Evolutionary conservation across 345 rosid genomes (phyloP).

Genomic region (Sisymbrium altissimum): DNA sequence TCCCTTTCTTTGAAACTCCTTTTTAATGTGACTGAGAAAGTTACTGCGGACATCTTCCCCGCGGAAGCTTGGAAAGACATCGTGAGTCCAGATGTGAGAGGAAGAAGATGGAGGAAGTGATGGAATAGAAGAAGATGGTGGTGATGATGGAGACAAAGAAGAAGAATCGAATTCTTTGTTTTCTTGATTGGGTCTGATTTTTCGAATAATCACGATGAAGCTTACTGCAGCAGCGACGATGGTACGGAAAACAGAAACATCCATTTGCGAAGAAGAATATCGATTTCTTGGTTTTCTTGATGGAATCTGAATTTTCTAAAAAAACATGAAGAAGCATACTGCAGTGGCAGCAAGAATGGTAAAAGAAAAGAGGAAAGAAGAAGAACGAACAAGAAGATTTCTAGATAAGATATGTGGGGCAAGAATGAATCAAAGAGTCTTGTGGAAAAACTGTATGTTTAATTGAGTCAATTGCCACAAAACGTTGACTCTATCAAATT

Average conservation of each 20-base stretch:
- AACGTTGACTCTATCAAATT: neutral
- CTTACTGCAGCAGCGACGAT: too few relatives aligned
- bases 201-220: too few relatives aligned
- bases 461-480: neutral
- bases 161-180: too few relatives aligned
- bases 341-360: neutral
- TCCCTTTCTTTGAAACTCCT: neutral
- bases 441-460: neutral
- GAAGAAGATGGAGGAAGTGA: neutral
- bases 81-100: neutral
- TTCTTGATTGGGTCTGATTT: too few relatives aligned
- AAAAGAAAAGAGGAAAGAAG: neutral
- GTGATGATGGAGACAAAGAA: too few relatives aligned
- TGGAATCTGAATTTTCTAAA: neutral
- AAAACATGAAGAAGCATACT: neutral
- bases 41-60: neutral
- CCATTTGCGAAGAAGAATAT: too few relatives aligned
- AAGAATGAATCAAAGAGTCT: neutral
- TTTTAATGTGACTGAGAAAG: neutral
- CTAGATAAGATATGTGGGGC: too few relatives aligned
- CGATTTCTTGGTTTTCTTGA: too few relatives aligned
- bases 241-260: too few relatives aligned
- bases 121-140: too few relatives aligned
- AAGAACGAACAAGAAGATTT: neutral
- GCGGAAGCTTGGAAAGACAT: neutral